A percentile compares a stretch with the other conserved stretches of the same genome.
phyloP scores from a whole-genome alignment of 2,329 filamentous ascomycete genomes.

The Dryadomyces sulphureus region DNA sequence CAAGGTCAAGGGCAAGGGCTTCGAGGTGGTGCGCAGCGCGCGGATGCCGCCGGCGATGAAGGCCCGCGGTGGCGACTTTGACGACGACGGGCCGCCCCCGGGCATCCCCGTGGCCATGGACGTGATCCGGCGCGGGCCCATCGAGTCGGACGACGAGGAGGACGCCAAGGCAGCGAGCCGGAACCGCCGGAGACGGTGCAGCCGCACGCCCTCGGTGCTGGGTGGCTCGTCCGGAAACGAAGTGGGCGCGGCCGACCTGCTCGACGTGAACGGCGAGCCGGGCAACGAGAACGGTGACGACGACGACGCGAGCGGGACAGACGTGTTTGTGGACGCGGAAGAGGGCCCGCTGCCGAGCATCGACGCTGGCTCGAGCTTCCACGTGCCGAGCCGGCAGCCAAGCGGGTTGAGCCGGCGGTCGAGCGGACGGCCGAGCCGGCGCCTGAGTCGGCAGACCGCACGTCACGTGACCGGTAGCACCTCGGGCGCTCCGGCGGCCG shows the following conservation, averaged over 20 bases:
- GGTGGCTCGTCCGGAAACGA: background rate
- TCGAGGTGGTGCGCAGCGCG: conserved; percentile 86
- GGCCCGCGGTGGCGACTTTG: conserved; percentile 37
- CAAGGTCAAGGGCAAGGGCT: conserved; percentile 91
- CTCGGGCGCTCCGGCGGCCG: background rate
- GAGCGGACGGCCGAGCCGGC: conserved; percentile 34
- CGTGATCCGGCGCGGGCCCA: conserved; percentile 42
- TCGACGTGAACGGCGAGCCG: conserved; percentile 22
- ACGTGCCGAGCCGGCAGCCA: conserved; percentile 43
- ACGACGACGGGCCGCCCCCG: conserved; percentile 51
- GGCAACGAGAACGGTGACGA: background rate
- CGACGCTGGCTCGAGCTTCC: conserved; percentile 42
- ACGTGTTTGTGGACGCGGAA: conserved; percentile 27
- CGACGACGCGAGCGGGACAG: too few species aligned
- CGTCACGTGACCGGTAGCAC: conserved; percentile 14
- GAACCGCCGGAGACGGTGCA: conserved; percentile 15
- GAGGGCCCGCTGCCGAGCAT: conserved; percentile 43
- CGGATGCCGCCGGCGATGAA: conserved; percentile 69
- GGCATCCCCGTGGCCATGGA: conserved; percentile 52
- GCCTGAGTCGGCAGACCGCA: conserved; percentile 12
- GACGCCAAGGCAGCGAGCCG: conserved; percentile 21
- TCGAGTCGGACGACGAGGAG: conserved; percentile 45
- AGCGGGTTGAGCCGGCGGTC: conserved; percentile 39
- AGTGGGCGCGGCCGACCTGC: conserved; percentile 20
- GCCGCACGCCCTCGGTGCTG: conserved; percentile 1